Conservation (phyloP, 2,329 filamentous ascomycete genomes). For the Chaetomium olivaceum region DNA sequence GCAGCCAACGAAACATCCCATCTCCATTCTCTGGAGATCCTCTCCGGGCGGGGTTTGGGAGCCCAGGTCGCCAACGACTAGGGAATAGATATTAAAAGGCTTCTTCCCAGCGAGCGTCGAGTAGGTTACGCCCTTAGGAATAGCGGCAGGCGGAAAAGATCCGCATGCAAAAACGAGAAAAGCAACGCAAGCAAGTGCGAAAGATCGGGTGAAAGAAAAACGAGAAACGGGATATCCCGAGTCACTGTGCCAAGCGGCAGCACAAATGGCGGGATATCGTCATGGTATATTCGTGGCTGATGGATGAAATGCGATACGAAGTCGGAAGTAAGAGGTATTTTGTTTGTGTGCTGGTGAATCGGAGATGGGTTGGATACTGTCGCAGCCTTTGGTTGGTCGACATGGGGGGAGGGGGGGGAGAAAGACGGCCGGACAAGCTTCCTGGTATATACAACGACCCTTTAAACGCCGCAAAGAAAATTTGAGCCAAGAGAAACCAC, state of each 20-base stretch:
- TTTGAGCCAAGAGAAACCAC: slow-evolving; percentile 27
- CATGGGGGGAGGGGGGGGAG: background rate
- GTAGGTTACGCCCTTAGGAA: slow-evolving; percentile 20
- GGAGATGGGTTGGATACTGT: slow-evolving; percentile 29
- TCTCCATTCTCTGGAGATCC: background rate
- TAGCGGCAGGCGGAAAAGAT: slow-evolving; percentile 27
- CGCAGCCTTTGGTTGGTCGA: background rate
- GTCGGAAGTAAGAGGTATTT: slow-evolving; percentile 29
- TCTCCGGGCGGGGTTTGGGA: background rate
- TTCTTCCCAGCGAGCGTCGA: slow-evolving; percentile 5
- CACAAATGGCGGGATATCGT: slow-evolving; percentile 58
- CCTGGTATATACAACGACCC: slow-evolving; percentile 34
- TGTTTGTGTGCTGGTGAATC: slow-evolving; percentile 23
- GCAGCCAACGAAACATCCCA: slow-evolving; percentile 25
- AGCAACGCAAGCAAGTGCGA: slow-evolving; percentile 28
- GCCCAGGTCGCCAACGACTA: slow-evolving; percentile 21
- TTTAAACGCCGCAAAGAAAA: slow-evolving; percentile 30
- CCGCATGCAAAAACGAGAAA: slow-evolving; percentile 33
- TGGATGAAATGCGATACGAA: slow-evolving; percentile 44
- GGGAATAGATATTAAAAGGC: slow-evolving; percentile 34
- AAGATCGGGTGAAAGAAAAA: slow-evolving; percentile 36
- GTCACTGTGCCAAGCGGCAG: slow-evolving; percentile 61
- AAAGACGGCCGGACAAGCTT: slow-evolving; percentile 11
- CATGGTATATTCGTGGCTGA: slow-evolving; percentile 57
- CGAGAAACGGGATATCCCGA: slow-evolving; percentile 40